phyloP scores from a whole-genome alignment of 371 early-diverging fungal species.

The Mucor piriformis region DNA sequence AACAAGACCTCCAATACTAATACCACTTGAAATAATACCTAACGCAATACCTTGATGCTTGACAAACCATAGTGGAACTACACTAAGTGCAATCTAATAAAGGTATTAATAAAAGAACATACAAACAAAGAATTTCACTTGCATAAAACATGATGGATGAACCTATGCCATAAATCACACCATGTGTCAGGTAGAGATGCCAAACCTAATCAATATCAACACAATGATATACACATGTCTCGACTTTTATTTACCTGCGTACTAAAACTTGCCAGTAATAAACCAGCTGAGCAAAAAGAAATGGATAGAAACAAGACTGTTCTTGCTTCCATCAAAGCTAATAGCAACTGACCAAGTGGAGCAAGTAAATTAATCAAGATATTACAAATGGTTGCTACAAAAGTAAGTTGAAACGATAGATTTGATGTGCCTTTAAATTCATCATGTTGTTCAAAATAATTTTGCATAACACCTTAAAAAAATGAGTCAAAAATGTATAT shows the following conservation, averaged over 20 bases:
- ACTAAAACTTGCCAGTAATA: constrained; percentile 38
- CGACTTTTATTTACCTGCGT: constrained; percentile 17
- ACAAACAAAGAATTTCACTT: constrained; percentile 7
- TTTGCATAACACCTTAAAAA: constrained; percentile 29
- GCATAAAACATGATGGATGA: constrained; percentile 43
- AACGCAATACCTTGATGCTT: constrained; percentile 69
- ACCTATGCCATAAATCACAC: constrained; percentile 48
- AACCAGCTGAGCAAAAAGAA: constrained; percentile 23
- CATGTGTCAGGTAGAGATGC: constrained; percentile 42
- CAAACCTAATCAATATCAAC: constrained; percentile 26
- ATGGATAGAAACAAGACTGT: constrained; percentile 29
- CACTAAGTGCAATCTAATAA: constrained; percentile 24
- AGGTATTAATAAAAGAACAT: not conserved
- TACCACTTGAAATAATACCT: constrained; percentile 74
- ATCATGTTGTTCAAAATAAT: constrained; percentile 25
- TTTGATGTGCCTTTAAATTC: constrained; percentile 1
- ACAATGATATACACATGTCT: not conserved
- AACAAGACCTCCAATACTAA: constrained; percentile 76
- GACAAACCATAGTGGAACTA: constrained; percentile 68
- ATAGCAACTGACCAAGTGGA: constrained; percentile 31
- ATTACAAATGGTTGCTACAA: constrained; percentile 38
- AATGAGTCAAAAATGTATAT: too few relatives aligned
- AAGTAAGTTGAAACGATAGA: constrained; percentile 27
- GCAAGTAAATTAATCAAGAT: constrained; percentile 36
- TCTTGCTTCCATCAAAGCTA: constrained; percentile 20